A percentile compares a stretch with the other conserved stretches of the same genome.
Conservation (phyloP, 2,329 filamentous ascomycete species). For the Stemphylium lycopersici region DNA sequence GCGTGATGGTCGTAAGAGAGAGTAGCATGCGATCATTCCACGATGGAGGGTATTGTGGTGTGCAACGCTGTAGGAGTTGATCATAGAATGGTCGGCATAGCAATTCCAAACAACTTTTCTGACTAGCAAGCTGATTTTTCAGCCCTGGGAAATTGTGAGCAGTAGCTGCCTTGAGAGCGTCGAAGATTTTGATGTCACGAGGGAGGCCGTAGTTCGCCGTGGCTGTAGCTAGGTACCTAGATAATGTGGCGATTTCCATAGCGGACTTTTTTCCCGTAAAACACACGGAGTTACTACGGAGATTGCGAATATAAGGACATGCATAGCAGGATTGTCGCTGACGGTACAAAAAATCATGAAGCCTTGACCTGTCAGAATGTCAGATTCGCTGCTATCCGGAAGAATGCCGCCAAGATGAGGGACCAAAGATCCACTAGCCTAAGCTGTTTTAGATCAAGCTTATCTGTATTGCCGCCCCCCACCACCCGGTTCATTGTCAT, state of each 20-base stretch:
- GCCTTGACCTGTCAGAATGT: not conserved
- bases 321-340: not conserved
- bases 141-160: not conserved
- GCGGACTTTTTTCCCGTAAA: no score
- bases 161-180: not conserved
- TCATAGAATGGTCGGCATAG: no score
- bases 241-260: not conserved
- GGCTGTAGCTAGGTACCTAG: not conserved
- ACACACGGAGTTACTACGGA: no score
- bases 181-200: not conserved
- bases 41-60: no score
- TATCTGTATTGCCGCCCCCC: conserved; percentile 5
- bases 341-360: not conserved
- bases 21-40: no score
- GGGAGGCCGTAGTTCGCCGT: not conserved
- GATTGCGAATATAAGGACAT: not conserved
- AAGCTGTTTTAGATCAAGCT: conserved; percentile 1
- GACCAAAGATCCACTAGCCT: not conserved
- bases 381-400: not conserved
- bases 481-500: conserved; percentile 3
- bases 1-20: no score
- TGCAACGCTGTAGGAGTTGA: no score
- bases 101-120: not conserved
- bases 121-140: not conserved
- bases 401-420: conserved; percentile 5